These are phyloP conservation scores for Cerioporus squamosus DNA, from an alignment of 1,284 basidiomycete species.

Conservation along the genomic window DNA sequence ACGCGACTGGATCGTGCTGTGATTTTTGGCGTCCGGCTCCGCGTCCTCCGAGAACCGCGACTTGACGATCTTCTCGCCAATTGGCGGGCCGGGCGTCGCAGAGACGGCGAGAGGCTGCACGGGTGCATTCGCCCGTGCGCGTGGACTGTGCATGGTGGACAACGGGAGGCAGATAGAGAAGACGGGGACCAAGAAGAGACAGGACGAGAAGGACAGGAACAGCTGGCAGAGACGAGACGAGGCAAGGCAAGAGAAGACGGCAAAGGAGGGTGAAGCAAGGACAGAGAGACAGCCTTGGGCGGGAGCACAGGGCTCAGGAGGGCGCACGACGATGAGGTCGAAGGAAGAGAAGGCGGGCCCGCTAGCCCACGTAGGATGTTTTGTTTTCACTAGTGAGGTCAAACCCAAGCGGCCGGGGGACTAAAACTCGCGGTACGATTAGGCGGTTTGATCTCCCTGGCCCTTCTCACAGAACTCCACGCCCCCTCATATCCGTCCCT, in stretches of 20 bases:
- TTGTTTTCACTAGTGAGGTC: conserved; percentile 9
- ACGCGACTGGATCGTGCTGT: conserved; percentile 26
- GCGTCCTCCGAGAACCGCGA: conserved; percentile 33
- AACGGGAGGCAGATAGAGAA: not conserved
- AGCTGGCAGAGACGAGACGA: conserved; percentile 6
- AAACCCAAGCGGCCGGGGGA: conserved; percentile 13
- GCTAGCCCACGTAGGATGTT: conserved; percentile 3
- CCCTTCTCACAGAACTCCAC: conserved; percentile 8
- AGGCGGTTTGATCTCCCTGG: conserved; percentile 27
- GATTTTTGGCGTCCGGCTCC: conserved; percentile 15
- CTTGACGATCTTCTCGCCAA: conserved; percentile 30
- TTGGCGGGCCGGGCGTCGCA: conserved; percentile 29
- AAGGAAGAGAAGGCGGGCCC: conserved; percentile 2
- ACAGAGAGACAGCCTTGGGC: conserved; percentile 23
- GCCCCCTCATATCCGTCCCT: conserved; percentile 14
- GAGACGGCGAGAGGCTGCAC: conserved; percentile 36
- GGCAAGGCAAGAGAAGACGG: conserved; percentile 1
- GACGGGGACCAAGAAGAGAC: not conserved
- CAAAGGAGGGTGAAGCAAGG: conserved; percentile 27
- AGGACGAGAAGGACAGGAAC: not conserved
- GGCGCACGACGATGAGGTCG: conserved; percentile 7
- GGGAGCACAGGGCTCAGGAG: conserved; percentile 5
- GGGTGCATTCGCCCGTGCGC: conserved; percentile 26
- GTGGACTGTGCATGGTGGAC: conserved; percentile 21
- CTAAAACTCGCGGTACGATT: conserved; percentile 12